Base-by-base conservation (phyloP, 2,329 filamentous ascomycete species). In the Aureobasidium mangrovei region DNA sequence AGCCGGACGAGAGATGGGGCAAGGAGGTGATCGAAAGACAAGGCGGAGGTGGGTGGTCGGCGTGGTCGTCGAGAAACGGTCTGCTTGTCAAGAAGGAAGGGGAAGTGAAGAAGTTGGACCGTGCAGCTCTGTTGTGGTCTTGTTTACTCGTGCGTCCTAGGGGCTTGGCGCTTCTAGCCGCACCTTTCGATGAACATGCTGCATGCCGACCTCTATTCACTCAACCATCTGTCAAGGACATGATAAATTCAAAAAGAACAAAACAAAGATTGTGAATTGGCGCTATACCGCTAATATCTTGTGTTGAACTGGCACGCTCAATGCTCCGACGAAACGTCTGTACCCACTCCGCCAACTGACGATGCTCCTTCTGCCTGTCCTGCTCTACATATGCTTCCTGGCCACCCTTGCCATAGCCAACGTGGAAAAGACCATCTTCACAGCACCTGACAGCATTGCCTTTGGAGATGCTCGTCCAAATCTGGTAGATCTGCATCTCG, bases 371-470 rank as follows among this genome's bases (percentile, higher is more conserved):
- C 45, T 52, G 26, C 29, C 41, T 36, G 33, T 51, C 35, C 38
- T 58, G 36, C 31, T 51, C 33, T 44, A 27, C 29, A 46, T 51
- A 28, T 52, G 42, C 26, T 54, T 55, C 40, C 33, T 52, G 32
- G 29, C 42, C 29, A 27, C 48, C 18, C 39, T 32, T 33, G 69
- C 65, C 57, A 64, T 67, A 61, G 89, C 86, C 67, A 97, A 98
- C 69, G 85, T 86, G 54, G 93, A 97, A 69, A 98, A 98, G 72
- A 77, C 81, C 62, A 88, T 97, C 64, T 97, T 98, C 73, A 74
- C 85, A 35, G 89, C 81, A 26, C 90, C 91, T 8, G 66, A 72
- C 32, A 69, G 75, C 32, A 69, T 81, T 63, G 69, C 75, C 53
- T 70, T 86, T 43, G 79, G 84, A 35, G 69, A 77, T 53, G 67